Percentiles rank a stretch among this genome's conserved stretches.
These are phyloP conservation scores for Amyloporia xantha DNA, from an alignment of 768 basidiomycete genomes.

Conservation along the genomic window DNA sequence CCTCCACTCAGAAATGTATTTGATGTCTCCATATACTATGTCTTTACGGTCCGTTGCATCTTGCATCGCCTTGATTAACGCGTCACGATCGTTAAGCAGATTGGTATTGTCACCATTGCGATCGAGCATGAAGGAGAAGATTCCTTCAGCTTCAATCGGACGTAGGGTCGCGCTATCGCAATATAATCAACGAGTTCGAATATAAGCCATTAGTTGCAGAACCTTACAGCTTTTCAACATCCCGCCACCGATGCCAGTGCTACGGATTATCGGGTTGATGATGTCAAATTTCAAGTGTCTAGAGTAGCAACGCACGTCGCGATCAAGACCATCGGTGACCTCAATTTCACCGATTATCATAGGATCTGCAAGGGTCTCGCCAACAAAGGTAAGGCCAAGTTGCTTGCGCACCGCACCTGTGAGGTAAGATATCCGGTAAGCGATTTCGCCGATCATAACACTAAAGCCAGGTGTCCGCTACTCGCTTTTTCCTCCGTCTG, in stretches of 20 bases:
- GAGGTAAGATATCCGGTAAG: neutral
- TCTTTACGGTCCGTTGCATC: neutral
- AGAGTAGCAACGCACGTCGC: neutral
- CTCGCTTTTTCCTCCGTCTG: too few species aligned
- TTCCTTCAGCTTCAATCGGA: neutral
- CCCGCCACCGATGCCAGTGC: neutral
- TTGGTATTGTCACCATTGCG: neutral
- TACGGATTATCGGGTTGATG: neutral
- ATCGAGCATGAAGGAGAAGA: neutral
- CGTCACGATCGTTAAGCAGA: neutral
- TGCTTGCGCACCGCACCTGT: conserved; percentile 32
- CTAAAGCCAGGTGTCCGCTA: conserved; percentile 36
- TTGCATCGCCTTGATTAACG: neutral
- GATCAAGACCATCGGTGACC: neutral
- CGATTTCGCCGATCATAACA: too few species aligned
- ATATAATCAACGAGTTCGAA: neutral
- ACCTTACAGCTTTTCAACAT: neutral
- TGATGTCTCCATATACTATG: neutral
- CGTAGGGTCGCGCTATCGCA: neutral
- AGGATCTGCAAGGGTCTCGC: conserved; percentile 24
- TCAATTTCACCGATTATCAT: neutral
- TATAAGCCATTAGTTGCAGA: neutral
- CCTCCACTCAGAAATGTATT: too few species aligned
- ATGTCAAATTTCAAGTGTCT: neutral
- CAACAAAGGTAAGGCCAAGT: conserved; percentile 36